Conservation (phyloP, 2,329 filamentous ascomycete genomes). For the Polytolypa hystricis region DNA sequence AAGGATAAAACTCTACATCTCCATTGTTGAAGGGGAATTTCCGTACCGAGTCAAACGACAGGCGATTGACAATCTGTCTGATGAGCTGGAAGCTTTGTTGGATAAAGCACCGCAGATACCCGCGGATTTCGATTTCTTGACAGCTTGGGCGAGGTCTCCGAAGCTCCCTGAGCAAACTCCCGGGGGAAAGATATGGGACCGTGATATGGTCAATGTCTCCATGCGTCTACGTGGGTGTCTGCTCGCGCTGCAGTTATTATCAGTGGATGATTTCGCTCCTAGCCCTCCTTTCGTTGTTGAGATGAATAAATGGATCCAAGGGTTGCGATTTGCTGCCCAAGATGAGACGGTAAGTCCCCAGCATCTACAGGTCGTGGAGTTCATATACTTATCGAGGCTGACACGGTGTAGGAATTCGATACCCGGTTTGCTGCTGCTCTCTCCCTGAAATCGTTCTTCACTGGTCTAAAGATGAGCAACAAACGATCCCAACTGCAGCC, state of each 20-base stretch:
- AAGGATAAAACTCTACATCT: constrained; percentile 21
- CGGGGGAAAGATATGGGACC: constrained; percentile 21
- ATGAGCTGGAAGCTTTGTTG: constrained; percentile 18
- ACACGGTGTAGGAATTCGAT: constrained; percentile 24
- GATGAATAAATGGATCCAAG: constrained; percentile 23
- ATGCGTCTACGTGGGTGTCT: constrained; percentile 29
- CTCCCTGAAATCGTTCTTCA: constrained; percentile 25
- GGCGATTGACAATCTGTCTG: constrained; percentile 25
- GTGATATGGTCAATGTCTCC: constrained; percentile 27
- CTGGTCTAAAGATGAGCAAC: constrained; percentile 31
- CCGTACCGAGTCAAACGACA: constrained; percentile 19
- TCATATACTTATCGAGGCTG: neutral
- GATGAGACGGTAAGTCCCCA: constrained; percentile 30
- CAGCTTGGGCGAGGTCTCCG: constrained; percentile 4
- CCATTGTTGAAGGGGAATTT: constrained; percentile 18
- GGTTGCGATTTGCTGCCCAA: constrained; percentile 27
- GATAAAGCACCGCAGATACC: constrained; percentile 14
- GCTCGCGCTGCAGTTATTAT: constrained; percentile 18
- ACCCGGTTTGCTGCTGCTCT: constrained; percentile 27
- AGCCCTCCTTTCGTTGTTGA: constrained; percentile 13
- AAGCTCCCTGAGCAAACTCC: constrained; percentile 8
- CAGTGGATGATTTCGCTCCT: constrained; percentile 8
- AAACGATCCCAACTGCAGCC: constrained; percentile 15
- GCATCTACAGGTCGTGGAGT: neutral
- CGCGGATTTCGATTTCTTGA: constrained; percentile 15